A percentile compares a stretch with the other conserved stretches of the same genome.
phyloP scores from a whole-genome alignment of 192 early-diverging fungal species.

The Funneliformis geosporum region DNA sequence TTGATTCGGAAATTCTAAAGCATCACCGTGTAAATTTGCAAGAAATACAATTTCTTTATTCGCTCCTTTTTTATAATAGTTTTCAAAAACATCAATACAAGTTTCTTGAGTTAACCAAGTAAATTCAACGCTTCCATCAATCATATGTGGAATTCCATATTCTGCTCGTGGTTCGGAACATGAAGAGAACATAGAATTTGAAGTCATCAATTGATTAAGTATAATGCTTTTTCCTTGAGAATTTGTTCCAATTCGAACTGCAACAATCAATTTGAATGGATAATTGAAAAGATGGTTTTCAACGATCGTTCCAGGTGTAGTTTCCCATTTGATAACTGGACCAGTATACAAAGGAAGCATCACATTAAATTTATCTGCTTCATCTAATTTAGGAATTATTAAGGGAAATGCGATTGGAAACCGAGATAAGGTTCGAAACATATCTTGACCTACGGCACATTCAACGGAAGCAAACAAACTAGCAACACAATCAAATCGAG shows the following conservation, averaged over 20 bases:
- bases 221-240: conserved; percentile 24
- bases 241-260: conserved; percentile 20
- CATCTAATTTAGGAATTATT: conserved; percentile 14
- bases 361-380: conserved; percentile 8
- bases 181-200: conserved; percentile 25
- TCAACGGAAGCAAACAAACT: conserved; percentile 3
- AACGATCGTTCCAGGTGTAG: conserved; percentile 16
- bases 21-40: conserved; percentile 34
- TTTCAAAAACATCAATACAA: conserved; percentile 7
- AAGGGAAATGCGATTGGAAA: conserved; percentile 30
- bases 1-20: conserved; percentile 12
- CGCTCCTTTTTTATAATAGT: conserved; percentile 1
- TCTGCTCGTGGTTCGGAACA: conserved; percentile 12
- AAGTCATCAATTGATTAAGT: conserved; percentile 25
- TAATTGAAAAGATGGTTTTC: conserved; percentile 29
- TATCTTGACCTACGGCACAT: conserved; percentile 22
- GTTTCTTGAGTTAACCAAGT: conserved; percentile 26
- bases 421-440: conserved; percentile 12
- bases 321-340: conserved; percentile 24
- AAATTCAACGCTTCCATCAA: conserved; percentile 33
- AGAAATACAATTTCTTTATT: conserved; percentile 23
- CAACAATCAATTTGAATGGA: conserved; percentile 21
- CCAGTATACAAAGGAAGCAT: conserved; percentile 27
- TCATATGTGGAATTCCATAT: conserved; percentile 8
- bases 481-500: conserved; percentile 18